Conservation (phyloP, 2,329 filamentous ascomycete genomes). For the Fusarium nematophilum region DNA sequence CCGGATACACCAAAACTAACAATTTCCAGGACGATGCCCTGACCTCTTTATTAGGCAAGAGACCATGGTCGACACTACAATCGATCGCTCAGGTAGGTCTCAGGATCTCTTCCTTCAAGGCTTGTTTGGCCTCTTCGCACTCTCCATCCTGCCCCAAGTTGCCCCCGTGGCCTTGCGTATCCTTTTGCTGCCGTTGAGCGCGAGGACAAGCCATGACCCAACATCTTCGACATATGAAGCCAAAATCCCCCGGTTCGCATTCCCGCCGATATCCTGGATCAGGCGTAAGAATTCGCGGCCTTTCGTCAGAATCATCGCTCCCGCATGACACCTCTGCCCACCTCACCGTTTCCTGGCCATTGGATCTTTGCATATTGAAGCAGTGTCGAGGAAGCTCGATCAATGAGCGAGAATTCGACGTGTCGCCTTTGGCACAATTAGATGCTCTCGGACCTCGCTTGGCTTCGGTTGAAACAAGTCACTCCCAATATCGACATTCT, state of each 20-base stretch:
- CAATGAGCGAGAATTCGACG: too few relatives aligned
- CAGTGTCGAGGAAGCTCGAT: too few relatives aligned
- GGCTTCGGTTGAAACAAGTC: too few relatives aligned
- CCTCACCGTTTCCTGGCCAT: too few relatives aligned
- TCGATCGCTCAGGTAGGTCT: constrained; percentile 4
- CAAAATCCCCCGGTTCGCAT: not conserved
- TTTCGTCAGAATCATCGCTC: not conserved
- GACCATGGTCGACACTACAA: not conserved
- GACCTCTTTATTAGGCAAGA: too few relatives aligned
- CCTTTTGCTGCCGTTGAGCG: not conserved
- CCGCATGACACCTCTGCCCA: constrained; percentile 1
- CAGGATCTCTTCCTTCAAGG: constrained; percentile 1
- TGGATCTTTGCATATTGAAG: too few relatives aligned
- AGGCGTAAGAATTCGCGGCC: not conserved
- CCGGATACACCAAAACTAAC: constrained; percentile 13
- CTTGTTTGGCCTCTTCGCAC: not conserved
- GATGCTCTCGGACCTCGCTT: too few relatives aligned
- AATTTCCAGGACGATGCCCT: constrained; percentile 2
- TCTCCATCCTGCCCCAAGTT: constrained; percentile 4
- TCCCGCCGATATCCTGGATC: not conserved
- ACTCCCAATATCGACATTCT: too few relatives aligned
- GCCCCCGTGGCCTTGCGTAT: not conserved
- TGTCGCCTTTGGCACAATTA: too few relatives aligned
- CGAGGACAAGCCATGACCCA: not conserved
- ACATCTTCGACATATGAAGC: not conserved